Conservation (phyloP, 345 rosid genomes). For the Eucalyptus polybractea region DNA sequence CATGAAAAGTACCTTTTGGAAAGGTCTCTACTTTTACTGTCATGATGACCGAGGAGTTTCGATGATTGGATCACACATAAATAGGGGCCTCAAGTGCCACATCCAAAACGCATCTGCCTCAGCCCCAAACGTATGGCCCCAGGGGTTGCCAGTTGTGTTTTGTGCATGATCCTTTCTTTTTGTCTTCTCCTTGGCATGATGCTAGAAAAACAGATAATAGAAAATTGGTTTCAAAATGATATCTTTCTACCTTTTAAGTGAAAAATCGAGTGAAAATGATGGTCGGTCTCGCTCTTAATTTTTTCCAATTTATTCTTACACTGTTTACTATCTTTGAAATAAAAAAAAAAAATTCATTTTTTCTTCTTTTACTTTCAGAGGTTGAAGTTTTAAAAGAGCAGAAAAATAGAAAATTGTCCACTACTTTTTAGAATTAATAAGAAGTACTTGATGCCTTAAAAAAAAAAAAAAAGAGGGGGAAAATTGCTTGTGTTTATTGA, state of each 20-base stretch:
- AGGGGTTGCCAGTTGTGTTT: background rate
- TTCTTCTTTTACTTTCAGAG: background rate
- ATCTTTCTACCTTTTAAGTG: background rate
- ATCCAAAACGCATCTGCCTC: background rate
- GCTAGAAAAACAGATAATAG: background rate
- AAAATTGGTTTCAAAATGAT: background rate
- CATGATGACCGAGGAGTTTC: background rate
- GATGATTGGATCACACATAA: background rate
- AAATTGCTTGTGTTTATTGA: background rate
- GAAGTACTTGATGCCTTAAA: background rate
- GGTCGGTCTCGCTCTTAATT: background rate
- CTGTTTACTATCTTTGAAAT: background rate
- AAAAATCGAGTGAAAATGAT: background rate
- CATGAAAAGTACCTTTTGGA: background rate
- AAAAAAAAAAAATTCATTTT: fast-evolving
- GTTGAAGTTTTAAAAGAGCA: background rate
- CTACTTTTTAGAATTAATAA: background rate
- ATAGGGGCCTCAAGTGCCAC: background rate
- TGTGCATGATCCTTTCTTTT: background rate
- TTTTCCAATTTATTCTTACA: background rate
- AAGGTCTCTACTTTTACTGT: background rate
- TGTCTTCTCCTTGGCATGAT: background rate
- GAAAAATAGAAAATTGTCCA: background rate
- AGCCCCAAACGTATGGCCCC: background rate
- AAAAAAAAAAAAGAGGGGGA: background rate